A percentile compares a stretch with the other conserved stretches of the same genome.
These are phyloP conservation scores for Phytomonas sp. DNA, from an alignment of 208 protist species.

Conservation along the genomic window DNA sequence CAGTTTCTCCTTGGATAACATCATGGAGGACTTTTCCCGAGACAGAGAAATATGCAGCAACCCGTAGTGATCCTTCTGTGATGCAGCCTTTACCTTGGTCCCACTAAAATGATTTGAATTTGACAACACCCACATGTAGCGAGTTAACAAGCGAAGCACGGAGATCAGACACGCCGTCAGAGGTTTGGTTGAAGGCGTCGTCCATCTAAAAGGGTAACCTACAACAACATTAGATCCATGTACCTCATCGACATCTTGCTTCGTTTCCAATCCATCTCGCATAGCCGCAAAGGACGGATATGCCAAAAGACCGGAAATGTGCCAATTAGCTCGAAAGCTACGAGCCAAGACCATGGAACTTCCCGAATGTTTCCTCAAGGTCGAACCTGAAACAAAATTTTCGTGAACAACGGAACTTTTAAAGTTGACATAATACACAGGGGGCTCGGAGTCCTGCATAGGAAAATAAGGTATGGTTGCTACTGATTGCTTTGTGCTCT, in stretches of 20 bases:
- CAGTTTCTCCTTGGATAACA: constrained; percentile 67
- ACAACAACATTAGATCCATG: constrained; percentile 28
- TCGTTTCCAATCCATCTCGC: constrained; percentile 50
- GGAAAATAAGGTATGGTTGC: constrained; percentile 22
- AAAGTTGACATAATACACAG: constrained; percentile 22
- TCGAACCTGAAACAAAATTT: constrained; percentile 13
- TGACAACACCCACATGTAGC: constrained; percentile 12
- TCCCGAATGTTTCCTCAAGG: constrained; percentile 12
- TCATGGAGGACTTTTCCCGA: constrained; percentile 28
- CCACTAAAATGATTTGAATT: background rate
- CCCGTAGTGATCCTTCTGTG: constrained; percentile 11
- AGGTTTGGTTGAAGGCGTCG: constrained; percentile 26
- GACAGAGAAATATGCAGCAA: constrained; percentile 17
- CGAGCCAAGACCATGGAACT: constrained; percentile 33
- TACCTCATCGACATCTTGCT: constrained; percentile 39
- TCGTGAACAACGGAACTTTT: constrained; percentile 22
- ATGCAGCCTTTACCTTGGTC: background rate
- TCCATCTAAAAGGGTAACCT: constrained; percentile 49
- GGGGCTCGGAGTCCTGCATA: constrained; percentile 17
- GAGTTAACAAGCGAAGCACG: constrained; percentile 32
- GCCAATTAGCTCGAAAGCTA: constrained; percentile 62
- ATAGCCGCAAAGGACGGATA: constrained; percentile 57
- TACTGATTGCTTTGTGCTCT: constrained; percentile 16
- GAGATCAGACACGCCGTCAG: constrained; percentile 49
- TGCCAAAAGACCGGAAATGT: constrained; percentile 24